A percentile compares a stretch with the other conserved stretches of the same genome.
Conservation (phyloP, 192 early-diverging fungal genomes). For the Pilobolus umbonatus region DNA sequence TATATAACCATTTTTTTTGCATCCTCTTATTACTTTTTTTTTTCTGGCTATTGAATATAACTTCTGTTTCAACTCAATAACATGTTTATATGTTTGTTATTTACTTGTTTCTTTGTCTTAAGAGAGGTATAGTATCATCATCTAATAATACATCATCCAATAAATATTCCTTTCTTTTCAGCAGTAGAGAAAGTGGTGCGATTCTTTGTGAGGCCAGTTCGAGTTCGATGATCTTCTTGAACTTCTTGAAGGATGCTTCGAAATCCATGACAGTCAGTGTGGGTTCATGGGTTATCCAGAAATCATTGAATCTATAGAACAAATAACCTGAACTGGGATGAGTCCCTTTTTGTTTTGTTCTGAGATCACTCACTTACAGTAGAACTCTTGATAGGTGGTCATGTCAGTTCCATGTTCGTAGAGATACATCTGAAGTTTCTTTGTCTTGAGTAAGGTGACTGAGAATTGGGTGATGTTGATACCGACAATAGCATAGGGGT, state of each 20-base stretch:
- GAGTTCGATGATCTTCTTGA: conserved; percentile 49
- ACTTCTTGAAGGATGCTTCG: conserved; percentile 54
- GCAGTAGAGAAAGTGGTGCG: background rate
- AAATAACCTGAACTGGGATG: conserved; percentile 56
- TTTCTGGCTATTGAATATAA: background rate
- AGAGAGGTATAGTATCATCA: too few species aligned
- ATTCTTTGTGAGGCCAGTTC: conserved; percentile 24
- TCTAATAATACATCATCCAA: too few species aligned
- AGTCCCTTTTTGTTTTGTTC: conserved; percentile 14
- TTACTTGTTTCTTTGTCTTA: too few species aligned
- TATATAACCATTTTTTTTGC: background rate
- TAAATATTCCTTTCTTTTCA: too few species aligned
- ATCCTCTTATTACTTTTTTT: background rate
- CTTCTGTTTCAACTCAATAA: background rate
- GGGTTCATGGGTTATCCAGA: conserved; percentile 56
- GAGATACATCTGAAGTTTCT: conserved; percentile 61
- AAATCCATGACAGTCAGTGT: conserved; percentile 70
- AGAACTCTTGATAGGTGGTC: conserved; percentile 73
- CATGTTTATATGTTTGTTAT: too few species aligned
- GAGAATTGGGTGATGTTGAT: conserved; percentile 73
- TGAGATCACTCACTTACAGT: too few species aligned
- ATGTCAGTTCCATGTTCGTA: conserved; percentile 52
- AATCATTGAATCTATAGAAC: conserved; percentile 58
- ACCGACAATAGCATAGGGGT: conserved; percentile 77
- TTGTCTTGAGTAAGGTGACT: conserved; percentile 52